Evolutionary conservation across 1,284 basidiomycete species (phyloP).

Genomic region (Cutaneotrichosporon mucoides): DNA sequence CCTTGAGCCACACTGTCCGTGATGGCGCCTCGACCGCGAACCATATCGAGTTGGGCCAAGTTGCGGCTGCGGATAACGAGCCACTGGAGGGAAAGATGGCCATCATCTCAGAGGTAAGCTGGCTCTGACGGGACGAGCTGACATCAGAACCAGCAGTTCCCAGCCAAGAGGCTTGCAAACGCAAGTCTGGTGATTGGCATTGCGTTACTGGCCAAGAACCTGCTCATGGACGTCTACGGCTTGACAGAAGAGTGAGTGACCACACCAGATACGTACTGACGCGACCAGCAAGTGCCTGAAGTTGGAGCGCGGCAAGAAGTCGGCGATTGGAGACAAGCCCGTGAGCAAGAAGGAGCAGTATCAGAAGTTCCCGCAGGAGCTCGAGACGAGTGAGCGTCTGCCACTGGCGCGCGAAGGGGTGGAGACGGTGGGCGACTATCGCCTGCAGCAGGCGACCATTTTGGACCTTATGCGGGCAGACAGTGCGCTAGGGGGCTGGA

Average conservation of each 20-base stretch:
- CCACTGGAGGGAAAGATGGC: conserved; percentile 22
- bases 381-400: conserved; percentile 29
- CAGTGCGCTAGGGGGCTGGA: conserved; percentile 25
- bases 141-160: conserved; percentile 23
- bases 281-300: conserved; percentile 57
- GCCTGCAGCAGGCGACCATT: conserved; percentile 32
- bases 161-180: conserved; percentile 36
- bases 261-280: neutral
- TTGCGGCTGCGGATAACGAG: conserved; percentile 41
- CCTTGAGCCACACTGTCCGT: conserved; percentile 73
- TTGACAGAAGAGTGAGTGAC: conserved; percentile 73
- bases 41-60: conserved; percentile 45
- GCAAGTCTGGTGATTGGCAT: conserved; percentile 70
- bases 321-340: conserved; percentile 73
- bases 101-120: conserved; percentile 24
- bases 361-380: conserved; percentile 11
- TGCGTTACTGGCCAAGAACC: conserved; percentile 74
- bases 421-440: conserved; percentile 38
- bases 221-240: conserved; percentile 74
- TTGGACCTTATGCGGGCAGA: conserved; percentile 35
- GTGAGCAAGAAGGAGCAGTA: conserved; percentile 52
- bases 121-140: neutral
- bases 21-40: conserved; percentile 69
- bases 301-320: conserved; percentile 86
- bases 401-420: conserved; percentile 30